Conservation (phyloP, 139 green algal species). For the Eudorina sp. region DNA sequence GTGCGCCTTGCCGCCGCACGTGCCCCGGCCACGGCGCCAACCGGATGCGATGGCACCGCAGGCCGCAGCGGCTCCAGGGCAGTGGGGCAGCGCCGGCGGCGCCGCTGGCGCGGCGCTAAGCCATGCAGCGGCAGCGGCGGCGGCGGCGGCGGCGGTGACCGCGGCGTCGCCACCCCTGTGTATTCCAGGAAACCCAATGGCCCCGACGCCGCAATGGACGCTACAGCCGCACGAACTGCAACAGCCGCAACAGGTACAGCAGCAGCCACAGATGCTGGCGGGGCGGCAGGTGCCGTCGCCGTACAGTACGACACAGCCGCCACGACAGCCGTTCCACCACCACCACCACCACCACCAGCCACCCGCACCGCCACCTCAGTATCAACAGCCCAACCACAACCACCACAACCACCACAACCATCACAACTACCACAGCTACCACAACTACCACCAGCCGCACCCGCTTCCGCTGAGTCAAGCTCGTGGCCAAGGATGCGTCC, state of each 20-base stretch:
- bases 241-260: neutral
- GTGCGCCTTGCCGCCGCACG: neutral
- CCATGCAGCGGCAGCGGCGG: neutral
- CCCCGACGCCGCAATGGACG: neutral
- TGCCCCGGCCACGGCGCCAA: no score
- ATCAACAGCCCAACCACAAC: no score
- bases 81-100: neutral
- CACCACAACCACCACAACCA: no score
- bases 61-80: neutral
- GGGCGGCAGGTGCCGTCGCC: neutral
- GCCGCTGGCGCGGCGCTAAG: neutral
- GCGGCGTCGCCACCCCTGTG: neutral
- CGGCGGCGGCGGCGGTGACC: neutral
- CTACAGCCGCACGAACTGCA: neutral
- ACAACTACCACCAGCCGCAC: neutral
- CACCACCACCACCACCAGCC: no score
- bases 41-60: neutral
- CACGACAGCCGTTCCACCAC: neutral
- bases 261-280: neutral
- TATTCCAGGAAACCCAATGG: no score
- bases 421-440: neutral
- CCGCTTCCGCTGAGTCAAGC: neutral
- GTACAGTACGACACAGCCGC: no score
- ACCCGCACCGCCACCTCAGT: no score
- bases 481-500: no score